Percentiles rank a stretch among this genome's conserved stretches.
These are phyloP conservation scores for Cucurbita argyrosperma DNA, from an alignment of 306 rosid genomes.

Conservation along the genomic window DNA sequence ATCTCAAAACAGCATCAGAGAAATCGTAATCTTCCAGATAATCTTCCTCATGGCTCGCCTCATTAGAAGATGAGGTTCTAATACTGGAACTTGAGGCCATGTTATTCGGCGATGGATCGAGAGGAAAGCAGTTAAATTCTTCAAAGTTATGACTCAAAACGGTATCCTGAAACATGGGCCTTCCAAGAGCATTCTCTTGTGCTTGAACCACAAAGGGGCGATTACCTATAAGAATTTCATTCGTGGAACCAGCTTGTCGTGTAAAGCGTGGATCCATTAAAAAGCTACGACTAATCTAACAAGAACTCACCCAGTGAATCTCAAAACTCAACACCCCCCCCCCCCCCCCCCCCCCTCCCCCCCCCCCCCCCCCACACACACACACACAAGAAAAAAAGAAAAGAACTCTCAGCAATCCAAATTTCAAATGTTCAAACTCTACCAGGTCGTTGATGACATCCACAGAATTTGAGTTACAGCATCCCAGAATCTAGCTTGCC, in stretches of 20 bases:
- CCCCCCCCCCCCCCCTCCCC: too few relatives aligned
- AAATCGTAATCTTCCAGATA: constrained; percentile 80
- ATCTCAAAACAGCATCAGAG: constrained; percentile 64
- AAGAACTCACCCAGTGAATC: neutral
- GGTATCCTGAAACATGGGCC: constrained; percentile 18
- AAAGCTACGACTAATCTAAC: neutral
- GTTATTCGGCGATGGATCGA: constrained; percentile 17
- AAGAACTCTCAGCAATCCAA: neutral
- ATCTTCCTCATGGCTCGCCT: constrained; percentile 42
- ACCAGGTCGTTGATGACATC: neutral
- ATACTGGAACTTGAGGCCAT: constrained; percentile 21
- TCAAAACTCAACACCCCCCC: too few relatives aligned
- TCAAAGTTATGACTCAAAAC: constrained; percentile 20
- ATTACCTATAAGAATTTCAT: constrained; percentile 32
- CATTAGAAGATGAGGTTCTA: constrained; percentile 25
- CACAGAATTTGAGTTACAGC: neutral
- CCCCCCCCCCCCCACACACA: too few relatives aligned
- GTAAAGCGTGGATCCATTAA: constrained; percentile 40
- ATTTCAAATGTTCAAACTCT: neutral
- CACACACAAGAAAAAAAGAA: neutral
- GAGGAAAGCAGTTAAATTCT: constrained; percentile 23
- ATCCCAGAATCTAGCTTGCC: neutral
- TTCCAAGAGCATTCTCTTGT: constrained; percentile 21
- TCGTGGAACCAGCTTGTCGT: constrained; percentile 19
- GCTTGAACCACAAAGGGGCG: constrained; percentile 26